Percentiles rank a stretch among this genome's conserved stretches.
Evolutionary conservation across 1,139 yeast species (phyloP).

Genomic region (Martiniozyma asiatica): DNA sequence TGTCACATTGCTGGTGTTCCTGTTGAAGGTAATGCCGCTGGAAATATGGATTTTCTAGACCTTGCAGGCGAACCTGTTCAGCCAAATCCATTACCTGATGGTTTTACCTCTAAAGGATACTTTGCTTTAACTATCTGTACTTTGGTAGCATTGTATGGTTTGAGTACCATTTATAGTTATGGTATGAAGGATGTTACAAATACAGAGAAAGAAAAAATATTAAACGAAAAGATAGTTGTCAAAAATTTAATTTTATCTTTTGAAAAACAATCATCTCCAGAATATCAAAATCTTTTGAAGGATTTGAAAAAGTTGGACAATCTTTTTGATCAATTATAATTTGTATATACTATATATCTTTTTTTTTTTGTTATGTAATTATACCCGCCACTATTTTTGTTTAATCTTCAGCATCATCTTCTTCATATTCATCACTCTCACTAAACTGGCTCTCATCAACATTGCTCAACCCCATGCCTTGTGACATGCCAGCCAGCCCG

Average conservation of each 20-base stretch:
- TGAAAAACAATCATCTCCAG: no score
- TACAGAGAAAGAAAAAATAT: slow-evolving; percentile 41
- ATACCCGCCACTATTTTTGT: slow-evolving; percentile 7
- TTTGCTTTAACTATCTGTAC: slow-evolving; percentile 77
- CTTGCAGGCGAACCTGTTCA: slow-evolving; percentile 67
- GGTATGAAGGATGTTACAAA: slow-evolving; percentile 69
- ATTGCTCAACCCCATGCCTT: no score
- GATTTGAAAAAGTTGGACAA: no score
- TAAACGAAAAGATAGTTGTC: no score
- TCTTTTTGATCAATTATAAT: no score
- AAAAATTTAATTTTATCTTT: no score
- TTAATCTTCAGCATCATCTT: slow-evolving; percentile 12
- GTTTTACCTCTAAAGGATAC: slow-evolving; percentile 84
- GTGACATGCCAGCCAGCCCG: no score
- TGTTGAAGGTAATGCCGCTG: slow-evolving; percentile 77
- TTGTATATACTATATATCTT: no score
- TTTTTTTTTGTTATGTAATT: no score
- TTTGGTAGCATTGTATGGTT: slow-evolving; percentile 68
- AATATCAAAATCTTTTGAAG: no score
- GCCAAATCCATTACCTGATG: slow-evolving; percentile 52
- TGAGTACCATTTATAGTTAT: slow-evolving; percentile 62
- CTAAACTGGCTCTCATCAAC: slow-evolving; percentile 14
- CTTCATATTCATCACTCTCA: slow-evolving; percentile 21
- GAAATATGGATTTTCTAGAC: slow-evolving; percentile 51
- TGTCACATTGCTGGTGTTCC: slow-evolving; percentile 45